phyloP scores from a whole-genome alignment of 495 filamentous ascomycete genomes.

The Staphylotrichum tortipilum region DNA sequence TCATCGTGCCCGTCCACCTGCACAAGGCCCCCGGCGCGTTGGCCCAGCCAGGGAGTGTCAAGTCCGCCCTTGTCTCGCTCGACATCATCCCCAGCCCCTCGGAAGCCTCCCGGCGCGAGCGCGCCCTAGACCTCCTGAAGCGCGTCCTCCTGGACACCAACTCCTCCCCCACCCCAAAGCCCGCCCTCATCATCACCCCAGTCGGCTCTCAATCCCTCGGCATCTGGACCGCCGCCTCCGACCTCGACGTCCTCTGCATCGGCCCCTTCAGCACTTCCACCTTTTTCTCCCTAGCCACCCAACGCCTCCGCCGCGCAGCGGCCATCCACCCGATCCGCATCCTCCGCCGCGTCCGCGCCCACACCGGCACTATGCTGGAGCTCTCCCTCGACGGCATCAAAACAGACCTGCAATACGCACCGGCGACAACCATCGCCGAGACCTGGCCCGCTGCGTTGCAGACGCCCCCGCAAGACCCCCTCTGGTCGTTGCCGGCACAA shows the following conservation, averaged over 20 bases:
- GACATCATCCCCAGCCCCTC: constrained; percentile 33
- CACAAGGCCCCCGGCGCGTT: constrained; percentile 16
- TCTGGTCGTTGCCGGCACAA: constrained; percentile 40
- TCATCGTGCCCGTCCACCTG: constrained; percentile 21
- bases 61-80: constrained; percentile 19
- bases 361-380: constrained; percentile 48
- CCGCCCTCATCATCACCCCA: constrained; percentile 40
- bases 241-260: constrained; percentile 52
- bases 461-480: constrained; percentile 29
- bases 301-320: constrained; percentile 40
- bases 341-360: constrained; percentile 43
- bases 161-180: no score
- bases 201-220: constrained; percentile 55
- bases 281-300: constrained; percentile 46
- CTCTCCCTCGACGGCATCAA: constrained; percentile 41
- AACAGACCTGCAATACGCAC: constrained; percentile 53
- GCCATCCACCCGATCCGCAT: constrained; percentile 36
- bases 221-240: constrained; percentile 46
- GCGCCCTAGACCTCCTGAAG: constrained; percentile 37
- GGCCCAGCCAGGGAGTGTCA: constrained; percentile 16
- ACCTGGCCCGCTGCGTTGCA: constrained; percentile 31
- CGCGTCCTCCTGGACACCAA: constrained; percentile 29
- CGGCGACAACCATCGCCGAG: constrained; percentile 39
- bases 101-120: constrained; percentile 32
- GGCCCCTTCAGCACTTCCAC: constrained; percentile 45